These are phyloP conservation scores for Linaria vulgaris DNA, from an alignment of 257 asterid species.

Conservation along the genomic window DNA sequence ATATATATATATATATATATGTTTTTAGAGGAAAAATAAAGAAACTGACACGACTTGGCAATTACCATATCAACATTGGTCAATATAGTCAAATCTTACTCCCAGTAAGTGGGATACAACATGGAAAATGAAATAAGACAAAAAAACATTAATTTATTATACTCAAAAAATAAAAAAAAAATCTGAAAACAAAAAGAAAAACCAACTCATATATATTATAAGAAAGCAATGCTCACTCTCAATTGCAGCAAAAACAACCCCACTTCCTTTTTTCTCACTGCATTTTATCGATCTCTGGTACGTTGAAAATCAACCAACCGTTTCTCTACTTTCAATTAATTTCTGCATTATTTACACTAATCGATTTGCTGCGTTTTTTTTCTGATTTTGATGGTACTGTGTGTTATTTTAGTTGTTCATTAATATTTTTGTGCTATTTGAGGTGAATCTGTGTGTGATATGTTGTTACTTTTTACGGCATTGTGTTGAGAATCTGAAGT, in stretches of 20 bases:
- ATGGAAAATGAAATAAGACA: too few relatives aligned
- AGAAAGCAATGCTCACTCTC: not conserved
- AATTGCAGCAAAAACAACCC: not conserved
- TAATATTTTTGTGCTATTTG: too few relatives aligned
- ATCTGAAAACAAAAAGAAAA: too few relatives aligned
- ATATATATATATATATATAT: not conserved
- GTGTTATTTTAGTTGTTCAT: conserved; percentile 2
- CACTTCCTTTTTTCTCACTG: not conserved
- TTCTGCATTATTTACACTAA: not conserved
- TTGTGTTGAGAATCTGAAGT: too few relatives aligned
- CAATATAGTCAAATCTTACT: not conserved
- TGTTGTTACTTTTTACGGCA: too few relatives aligned
- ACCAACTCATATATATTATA: conserved; percentile 2
- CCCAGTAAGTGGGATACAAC: not conserved
- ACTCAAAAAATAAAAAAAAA: too few relatives aligned
- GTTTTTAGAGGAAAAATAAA: not conserved
- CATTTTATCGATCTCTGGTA: not conserved
- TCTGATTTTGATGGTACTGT: not conserved
- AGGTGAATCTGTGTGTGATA: too few relatives aligned
- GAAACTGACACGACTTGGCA: not conserved
- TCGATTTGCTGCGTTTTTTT: not conserved
- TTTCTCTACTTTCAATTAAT: not conserved
- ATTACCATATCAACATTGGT: not conserved
- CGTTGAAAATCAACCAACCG: not conserved
- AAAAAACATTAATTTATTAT: too few relatives aligned